Evolutionary conservation across 2,329 filamentous ascomycete species (phyloP).

Genomic region (Beauveria pseudobassiana): DNA sequence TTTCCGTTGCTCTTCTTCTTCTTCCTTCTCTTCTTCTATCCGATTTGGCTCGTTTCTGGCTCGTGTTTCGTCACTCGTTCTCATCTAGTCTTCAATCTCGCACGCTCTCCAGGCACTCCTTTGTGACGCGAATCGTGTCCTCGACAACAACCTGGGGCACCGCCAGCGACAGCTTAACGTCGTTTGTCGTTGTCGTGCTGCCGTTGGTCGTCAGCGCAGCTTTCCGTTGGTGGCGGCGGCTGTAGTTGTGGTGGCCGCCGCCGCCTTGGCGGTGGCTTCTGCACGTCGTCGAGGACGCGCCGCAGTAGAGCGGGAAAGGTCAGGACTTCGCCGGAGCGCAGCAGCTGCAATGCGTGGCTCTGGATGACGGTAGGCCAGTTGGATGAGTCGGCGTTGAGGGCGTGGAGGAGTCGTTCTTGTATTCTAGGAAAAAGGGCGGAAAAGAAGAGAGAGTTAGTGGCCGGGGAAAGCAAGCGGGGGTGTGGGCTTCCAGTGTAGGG

Average conservation of each 20-base stretch:
- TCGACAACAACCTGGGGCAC: conserved; percentile 53
- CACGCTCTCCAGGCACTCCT: conserved; percentile 50
- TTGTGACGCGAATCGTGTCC: conserved; percentile 52
- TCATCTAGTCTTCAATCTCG: conserved; percentile 27
- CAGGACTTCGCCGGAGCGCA: conserved; percentile 51
- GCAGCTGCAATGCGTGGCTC: conserved; percentile 50
- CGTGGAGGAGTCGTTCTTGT: conserved; percentile 56
- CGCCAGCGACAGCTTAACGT: conserved; percentile 36
- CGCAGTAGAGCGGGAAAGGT: conserved; percentile 55
- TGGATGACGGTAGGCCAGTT: conserved; percentile 59
- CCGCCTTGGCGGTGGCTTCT: conserved; percentile 34
- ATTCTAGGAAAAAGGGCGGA: conserved; percentile 38
- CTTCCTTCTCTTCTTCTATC: no score
- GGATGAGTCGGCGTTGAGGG: conserved; percentile 48
- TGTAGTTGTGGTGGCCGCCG: neutral
- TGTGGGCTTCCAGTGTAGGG: neutral
- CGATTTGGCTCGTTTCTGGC: no score
- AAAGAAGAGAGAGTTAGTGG: neutral
- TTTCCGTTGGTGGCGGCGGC: conserved; percentile 20
- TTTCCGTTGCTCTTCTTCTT: no score
- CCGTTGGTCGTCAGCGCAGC: conserved; percentile 14
- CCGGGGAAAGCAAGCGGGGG: neutral
- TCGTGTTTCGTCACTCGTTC: neutral
- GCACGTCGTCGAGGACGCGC: conserved; percentile 55
- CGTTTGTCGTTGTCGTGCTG: conserved; percentile 14